A percentile compares a stretch with the other conserved stretches of the same genome.
Evolutionary conservation across 1,284 basidiomycete species (phyloP).

Genomic region (Trichosporon asahii): DNA sequence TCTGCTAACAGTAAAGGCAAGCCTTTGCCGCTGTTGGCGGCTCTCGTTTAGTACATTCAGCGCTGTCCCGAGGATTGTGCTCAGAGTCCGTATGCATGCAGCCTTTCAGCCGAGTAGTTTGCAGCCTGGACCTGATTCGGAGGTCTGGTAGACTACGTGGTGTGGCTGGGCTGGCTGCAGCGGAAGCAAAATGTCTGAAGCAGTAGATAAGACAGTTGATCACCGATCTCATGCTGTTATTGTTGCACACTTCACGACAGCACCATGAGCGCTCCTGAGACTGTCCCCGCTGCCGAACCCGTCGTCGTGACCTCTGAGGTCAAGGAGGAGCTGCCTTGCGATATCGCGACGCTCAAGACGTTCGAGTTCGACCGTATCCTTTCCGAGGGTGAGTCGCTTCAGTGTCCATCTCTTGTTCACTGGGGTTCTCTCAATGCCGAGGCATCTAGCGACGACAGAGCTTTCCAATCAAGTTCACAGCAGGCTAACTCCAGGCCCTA

Average conservation of each 20-base stretch:
- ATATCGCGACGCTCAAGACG: constrained; percentile 37
- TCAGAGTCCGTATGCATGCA: too few relatives aligned
- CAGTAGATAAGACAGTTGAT: not conserved
- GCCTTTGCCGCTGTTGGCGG: too few relatives aligned
- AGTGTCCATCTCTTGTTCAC: not conserved
- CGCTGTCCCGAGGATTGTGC: too few relatives aligned
- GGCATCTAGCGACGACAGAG: not conserved
- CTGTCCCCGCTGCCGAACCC: not conserved
- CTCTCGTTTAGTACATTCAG: too few relatives aligned
- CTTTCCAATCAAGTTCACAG: not conserved
- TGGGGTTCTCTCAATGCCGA: not conserved
- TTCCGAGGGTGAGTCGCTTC: constrained; percentile 56
- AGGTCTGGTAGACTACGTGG: too few relatives aligned
- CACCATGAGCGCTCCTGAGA: not conserved
- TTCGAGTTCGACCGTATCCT: constrained; percentile 60
- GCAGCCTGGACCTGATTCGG: too few relatives aligned
- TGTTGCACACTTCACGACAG: not conserved
- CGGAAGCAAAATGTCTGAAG: constrained; percentile 6
- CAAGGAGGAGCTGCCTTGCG: constrained; percentile 14
- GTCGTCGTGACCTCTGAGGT: not conserved
- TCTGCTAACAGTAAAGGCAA: not conserved
- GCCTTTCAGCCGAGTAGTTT: too few relatives aligned
- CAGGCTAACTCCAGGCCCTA: constrained; percentile 55
- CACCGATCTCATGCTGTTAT: not conserved
- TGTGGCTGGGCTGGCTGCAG: too few relatives aligned